Base-by-base conservation (phyloP, 2,329 filamentous ascomycete species). In the Aspergillus calidoustus region DNA sequence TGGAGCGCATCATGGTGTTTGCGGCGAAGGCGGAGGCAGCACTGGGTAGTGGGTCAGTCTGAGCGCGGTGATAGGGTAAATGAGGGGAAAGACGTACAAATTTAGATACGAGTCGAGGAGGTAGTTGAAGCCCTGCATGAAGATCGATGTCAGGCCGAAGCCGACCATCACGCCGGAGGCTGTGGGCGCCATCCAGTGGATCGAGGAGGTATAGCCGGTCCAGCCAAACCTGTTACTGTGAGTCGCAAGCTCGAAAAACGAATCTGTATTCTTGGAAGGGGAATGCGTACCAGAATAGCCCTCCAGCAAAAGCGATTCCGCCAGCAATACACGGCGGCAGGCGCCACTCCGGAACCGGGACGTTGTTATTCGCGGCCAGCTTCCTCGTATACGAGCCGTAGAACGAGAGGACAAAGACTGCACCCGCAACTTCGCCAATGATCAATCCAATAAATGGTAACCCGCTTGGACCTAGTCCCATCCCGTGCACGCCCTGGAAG, bases 151-250 rank as follows among this genome's bases (percentile, higher is more conserved):
- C 7, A 71, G 49, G 4, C 69, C 69, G 43, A 72, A 71, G 0
- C 69, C 69, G 3, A 68, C 64, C 4, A 69, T 11, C 1, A 70
- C 61, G 1, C 69, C 67, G 6, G 68, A 56, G 6, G 66, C 60
- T 4, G 66, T 69, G 7, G 69, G 69, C 0, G 60, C 67, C 61
- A 70, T 67, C 69, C 69, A 72, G 57, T 70, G 68, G 15, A 70
- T 64, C 3, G 63, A 63, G 5, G 53, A 50, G 4, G 50, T 60
- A 41, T 57, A 69, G 0, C 69, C 69, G 1, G 69, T 66, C 69
- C 69, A 71, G 8, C 69, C 69, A 17, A 71, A 71, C 69, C 69
- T 30, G 19, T 50, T 34, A 57, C 5, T 30, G 41, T 19, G 2
- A 11, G 38, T 46, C 7, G 4, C 9, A 28, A 19, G 2, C 2